A percentile compares a stretch with the other conserved stretches of the same genome.
Evolutionary conservation across 495 filamentous ascomycete genomes (phyloP).

Genomic region (Glarea lozoyensis): DNA sequence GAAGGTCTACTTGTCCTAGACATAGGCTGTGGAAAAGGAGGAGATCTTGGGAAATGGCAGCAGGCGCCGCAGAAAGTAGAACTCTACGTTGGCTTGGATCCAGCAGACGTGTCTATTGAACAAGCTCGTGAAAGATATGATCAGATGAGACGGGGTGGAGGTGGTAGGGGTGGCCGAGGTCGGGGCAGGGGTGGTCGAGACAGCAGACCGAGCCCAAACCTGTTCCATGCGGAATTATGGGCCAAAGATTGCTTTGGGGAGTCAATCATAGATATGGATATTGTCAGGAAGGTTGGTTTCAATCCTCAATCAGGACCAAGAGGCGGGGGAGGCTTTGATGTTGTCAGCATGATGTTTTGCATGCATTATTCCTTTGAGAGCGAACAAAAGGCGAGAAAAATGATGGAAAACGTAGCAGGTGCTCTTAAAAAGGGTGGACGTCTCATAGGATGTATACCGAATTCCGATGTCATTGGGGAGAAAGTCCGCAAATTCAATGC

Average conservation of each 20-base stretch:
- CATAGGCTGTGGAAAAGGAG: slow-evolving; percentile 93
- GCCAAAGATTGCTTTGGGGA: slow-evolving; percentile 86
- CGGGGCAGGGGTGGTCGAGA: slow-evolving; percentile 29
- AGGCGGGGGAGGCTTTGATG: slow-evolving; percentile 77
- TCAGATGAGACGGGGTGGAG: slow-evolving; percentile 54
- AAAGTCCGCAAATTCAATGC: slow-evolving; percentile 55
- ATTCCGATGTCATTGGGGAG: slow-evolving; percentile 74
- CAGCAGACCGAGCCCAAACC: slow-evolving; percentile 31
- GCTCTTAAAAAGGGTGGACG: slow-evolving; percentile 86
- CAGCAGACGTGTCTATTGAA: slow-evolving; percentile 81
- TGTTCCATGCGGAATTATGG: slow-evolving; percentile 79
- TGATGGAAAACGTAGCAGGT: slow-evolving; percentile 89
- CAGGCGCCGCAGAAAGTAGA: slow-evolving; percentile 74
- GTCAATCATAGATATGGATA: slow-evolving; percentile 64
- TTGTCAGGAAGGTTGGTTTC: slow-evolving; percentile 78
- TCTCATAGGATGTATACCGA: slow-evolving; percentile 88
- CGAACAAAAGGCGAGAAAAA: slow-evolving; percentile 76
- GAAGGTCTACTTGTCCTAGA: slow-evolving; percentile 73
- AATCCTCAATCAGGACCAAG: slow-evolving; percentile 47
- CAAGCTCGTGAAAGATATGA: slow-evolving; percentile 81
- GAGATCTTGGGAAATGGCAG: slow-evolving; percentile 93
- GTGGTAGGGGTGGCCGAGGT: slow-evolving; percentile 43
- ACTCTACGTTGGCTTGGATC: slow-evolving; percentile 87
- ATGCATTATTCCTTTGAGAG: slow-evolving; percentile 98
- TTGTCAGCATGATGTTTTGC: slow-evolving; percentile 97